phyloP scores from a whole-genome alignment of 148 eudicot species.

The Vaccinium myrtillus region DNA sequence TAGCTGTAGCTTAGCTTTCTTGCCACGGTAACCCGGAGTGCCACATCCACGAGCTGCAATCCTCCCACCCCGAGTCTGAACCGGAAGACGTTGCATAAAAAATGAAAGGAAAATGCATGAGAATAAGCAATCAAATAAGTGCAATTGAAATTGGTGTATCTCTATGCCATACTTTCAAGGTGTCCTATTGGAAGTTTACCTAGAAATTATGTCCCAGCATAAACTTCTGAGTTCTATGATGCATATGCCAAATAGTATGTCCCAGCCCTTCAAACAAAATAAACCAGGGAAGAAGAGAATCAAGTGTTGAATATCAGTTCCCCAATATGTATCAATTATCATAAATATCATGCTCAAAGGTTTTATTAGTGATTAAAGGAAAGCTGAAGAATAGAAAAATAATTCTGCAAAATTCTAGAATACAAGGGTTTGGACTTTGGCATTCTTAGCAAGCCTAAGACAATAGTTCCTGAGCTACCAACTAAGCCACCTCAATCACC shows the following conservation, averaged over 20 bases:
- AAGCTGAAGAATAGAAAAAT: not conserved
- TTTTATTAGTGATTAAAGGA: not conserved
- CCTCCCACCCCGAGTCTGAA: too few relatives aligned
- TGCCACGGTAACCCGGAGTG: too few relatives aligned
- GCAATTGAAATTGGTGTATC: too few relatives aligned
- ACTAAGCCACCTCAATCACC: not conserved
- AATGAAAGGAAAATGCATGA: too few relatives aligned
- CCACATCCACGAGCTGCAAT: too few relatives aligned
- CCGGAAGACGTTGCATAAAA: too few relatives aligned
- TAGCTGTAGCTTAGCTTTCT: too few relatives aligned
- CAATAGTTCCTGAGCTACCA: too few relatives aligned
- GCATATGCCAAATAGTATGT: not conserved
- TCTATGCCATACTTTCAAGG: not conserved
- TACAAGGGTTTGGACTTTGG: not conserved
- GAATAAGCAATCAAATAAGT: too few relatives aligned
- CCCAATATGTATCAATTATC: not conserved
- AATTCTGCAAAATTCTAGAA: not conserved
- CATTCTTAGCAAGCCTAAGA: slow-evolving; percentile 3
- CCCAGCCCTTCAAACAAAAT: not conserved
- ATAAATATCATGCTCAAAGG: not conserved
- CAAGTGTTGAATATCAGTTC: not conserved
- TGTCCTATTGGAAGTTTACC: not conserved
- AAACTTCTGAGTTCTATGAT: not conserved
- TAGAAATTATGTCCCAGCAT: not conserved
- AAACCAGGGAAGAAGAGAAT: not conserved